Evolutionary conservation across 441 rosid genomes (phyloP), one percentile per base, ranked within the genome.

Genomic region (Oxalis stricta): DNA sequence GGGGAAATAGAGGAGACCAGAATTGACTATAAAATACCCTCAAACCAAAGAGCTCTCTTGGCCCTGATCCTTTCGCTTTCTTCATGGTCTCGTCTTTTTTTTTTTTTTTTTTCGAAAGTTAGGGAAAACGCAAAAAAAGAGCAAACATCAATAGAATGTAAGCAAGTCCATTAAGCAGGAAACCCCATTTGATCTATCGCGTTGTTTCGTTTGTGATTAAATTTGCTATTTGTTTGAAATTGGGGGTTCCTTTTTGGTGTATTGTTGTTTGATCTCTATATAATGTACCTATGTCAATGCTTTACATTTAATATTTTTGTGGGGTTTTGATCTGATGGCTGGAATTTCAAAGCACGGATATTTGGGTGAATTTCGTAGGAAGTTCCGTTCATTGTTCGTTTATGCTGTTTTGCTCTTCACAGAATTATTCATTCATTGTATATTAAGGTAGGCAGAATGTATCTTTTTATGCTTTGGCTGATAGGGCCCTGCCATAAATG

Each of bases 51-150:
- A 77, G 26, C 88, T 88, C 31, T 88, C n/a, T 82, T 59, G 97
- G 94, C 55, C 95, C 97, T 61, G 94, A 88, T 47, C 85, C 79
- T 9, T 77, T 46, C 58, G 85, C 95, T 53, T 75, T 71, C 57
- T 46, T 53, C 40, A 82, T 84, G 94, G 97, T 84, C 30, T 24
- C 36, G 15, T 9, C n/a, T n/a, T 3, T 32, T 1, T 24, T 18
- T 8, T 2, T 2, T 15, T 8, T 4, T 7, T 14, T 8, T 21
- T 4, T 36, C 11, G 22, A 45, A 18, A 31, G 11, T 0, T 33
- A 12, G 2, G n/a, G 12, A n/a, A n/a, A n/a, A n/a, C n/a, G n/a
- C n/a, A n/a, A n/a, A n/a, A n/a, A n/a, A n/a, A n/a, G n/a, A n/a
- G n/a, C n/a, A n/a, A n/a, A n/a, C n/a, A n/a, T n/a, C n/a, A n/a